Base-by-base conservation (phyloP, 1,284 basidiomycete genomes). In the Flammula alnicola region DNA sequence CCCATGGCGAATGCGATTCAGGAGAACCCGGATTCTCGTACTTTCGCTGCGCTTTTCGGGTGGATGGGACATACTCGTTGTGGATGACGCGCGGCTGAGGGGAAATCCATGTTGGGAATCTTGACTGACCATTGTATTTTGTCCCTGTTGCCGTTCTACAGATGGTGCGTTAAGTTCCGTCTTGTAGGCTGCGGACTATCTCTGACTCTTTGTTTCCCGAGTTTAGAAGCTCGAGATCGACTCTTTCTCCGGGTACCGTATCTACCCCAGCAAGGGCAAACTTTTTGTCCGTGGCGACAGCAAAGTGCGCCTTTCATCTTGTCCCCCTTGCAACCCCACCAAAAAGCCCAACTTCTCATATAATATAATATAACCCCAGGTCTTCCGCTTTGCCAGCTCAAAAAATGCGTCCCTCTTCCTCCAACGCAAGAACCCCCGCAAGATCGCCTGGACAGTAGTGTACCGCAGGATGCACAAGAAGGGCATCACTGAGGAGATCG, bases 381-480 rank as follows among this genome's bases (percentile, higher is more conserved):
- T 94, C 69, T 96, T 96, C 88, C 92, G 93, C 71, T 95, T 95
- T 75, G 78, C 86, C 63, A 81, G 73, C 68, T 89, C 91, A 60
- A 97, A 97, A 86, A 90, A 85, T 71, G 84, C 95, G 65, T 98
- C 95, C 56, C 90, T 99, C 62, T 99, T 99, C 90, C 81, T 94
- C 56, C 97, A 99, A 77, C 93, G 96, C 80, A 99, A 99, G 83
- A 99, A 99, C 84, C 96, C 97, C 49, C 93, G 96, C 72, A 98
- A 99, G 88, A 95, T 99, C 76, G 91, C 96, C 60, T 99, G 96
- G 97, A 99, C 96, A 53, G 80, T 86, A 68, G 88, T 95, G 54
- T 99, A 93, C 87, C 91, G 96, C 64, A 90, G 94, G 66, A 95
- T 98, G 88, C 97, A 99, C 87, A 98, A 97, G 88, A 99, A 99